Percentiles rank a stretch among this genome's conserved stretches.
Conservation (phyloP, 2,329 filamentous ascomycete species). For the Sclerotiophoma versabilis region DNA sequence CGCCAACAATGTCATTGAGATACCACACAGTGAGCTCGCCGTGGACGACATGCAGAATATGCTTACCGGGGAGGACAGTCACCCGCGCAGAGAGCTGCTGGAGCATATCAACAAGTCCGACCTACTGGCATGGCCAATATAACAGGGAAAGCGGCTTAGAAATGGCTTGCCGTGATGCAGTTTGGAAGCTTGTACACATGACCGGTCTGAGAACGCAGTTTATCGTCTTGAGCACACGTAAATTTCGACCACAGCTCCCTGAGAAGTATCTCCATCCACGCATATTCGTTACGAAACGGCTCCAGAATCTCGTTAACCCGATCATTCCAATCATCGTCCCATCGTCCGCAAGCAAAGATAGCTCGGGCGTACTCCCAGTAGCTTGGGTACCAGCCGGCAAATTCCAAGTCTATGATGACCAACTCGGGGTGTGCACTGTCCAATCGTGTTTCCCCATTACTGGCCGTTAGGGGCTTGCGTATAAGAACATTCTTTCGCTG, state of each 20-base stretch:
- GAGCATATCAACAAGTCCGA: too few species aligned
- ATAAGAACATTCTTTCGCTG: slow-evolving; percentile 18
- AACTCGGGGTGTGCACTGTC: slow-evolving; percentile 26
- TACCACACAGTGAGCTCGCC: too few species aligned
- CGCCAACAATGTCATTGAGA: slow-evolving; percentile 25
- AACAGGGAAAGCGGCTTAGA: too few species aligned
- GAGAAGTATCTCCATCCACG: slow-evolving; percentile 35
- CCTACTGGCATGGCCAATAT: too few species aligned
- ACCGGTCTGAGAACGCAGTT: neutral
- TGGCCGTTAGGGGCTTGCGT: too few species aligned
- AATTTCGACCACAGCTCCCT: slow-evolving; percentile 23
- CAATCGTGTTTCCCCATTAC: slow-evolving; percentile 1
- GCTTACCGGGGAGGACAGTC: too few species aligned
- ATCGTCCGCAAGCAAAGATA: slow-evolving; percentile 41
- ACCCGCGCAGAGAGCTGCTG: too few species aligned
- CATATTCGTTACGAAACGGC: slow-evolving; percentile 41
- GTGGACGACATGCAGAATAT: too few species aligned
- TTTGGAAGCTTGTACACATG: neutral
- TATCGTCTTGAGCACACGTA: neutral
- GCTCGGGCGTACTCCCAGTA: slow-evolving; percentile 54
- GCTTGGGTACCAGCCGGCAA: slow-evolving; percentile 49
- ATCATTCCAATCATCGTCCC: slow-evolving; percentile 46
- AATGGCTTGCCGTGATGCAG: neutral
- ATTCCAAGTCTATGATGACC: slow-evolving; percentile 53
- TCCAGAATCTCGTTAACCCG: slow-evolving; percentile 43